Conservation (phyloP, 2,329 filamentous ascomycete species). For the Camptophora hylomeconis region DNA sequence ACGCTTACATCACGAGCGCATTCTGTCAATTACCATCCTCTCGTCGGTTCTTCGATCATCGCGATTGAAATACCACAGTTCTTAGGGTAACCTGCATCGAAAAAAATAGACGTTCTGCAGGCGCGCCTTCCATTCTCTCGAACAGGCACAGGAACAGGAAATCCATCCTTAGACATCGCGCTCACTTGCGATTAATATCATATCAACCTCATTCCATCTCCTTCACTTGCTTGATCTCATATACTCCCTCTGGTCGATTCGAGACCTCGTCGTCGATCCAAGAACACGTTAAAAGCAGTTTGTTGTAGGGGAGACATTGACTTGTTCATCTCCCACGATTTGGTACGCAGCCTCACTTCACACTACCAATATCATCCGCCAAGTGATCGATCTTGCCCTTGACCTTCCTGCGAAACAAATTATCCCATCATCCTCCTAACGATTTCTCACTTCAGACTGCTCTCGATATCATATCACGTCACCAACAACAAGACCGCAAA, state of each 20-base stretch:
- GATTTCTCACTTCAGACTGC: not conserved
- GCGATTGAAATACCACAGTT: not conserved
- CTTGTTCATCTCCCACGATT: constrained; percentile 85
- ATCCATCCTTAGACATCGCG: constrained; percentile 1
- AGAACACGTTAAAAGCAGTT: constrained; percentile 23
- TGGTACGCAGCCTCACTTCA: constrained; percentile 29
- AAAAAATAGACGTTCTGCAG: constrained; percentile 1
- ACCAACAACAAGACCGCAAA: constrained; percentile 13
- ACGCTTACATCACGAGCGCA: not conserved
- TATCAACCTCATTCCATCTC: constrained; percentile 1
- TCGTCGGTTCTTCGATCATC: not conserved
- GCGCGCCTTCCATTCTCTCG: constrained; percentile 4
- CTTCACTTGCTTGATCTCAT: constrained; percentile 2
- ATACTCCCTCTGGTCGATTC: constrained; percentile 2
- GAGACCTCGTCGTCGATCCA: constrained; percentile 2
- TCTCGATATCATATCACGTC: constrained; percentile 7
- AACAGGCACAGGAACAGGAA: constrained; percentile 2
- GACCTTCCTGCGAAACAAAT: constrained; percentile 2
- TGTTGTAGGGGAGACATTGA: constrained; percentile 82
- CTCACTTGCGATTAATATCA: constrained; percentile 1
- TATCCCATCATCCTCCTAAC: not conserved
- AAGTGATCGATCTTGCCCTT: constrained; percentile 6
- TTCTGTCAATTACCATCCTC: constrained; percentile 2
- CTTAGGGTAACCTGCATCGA: constrained; percentile 3
- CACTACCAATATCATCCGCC: constrained; percentile 9